Percentiles rank a stretch among this genome's conserved stretches.
Evolutionary conservation across 805 yeast genomes (phyloP).

Genomic region (Saturnispora besseyi): DNA sequence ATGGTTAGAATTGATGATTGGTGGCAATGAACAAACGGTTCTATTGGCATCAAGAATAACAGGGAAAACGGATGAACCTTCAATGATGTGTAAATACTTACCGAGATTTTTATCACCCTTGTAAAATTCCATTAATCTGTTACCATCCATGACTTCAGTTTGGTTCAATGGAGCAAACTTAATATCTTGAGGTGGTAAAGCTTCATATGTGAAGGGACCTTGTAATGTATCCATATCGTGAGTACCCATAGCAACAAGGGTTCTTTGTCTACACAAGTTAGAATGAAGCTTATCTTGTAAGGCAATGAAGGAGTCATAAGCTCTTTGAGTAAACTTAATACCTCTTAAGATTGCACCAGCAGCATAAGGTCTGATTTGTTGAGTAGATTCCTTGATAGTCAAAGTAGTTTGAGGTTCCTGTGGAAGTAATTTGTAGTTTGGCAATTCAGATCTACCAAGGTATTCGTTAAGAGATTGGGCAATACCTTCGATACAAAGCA

Average conservation of each 20-base stretch:
- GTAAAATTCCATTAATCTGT: conserved; percentile 78
- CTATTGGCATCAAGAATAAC: conserved; percentile 72
- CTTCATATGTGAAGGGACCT: conserved; percentile 78
- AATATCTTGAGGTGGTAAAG: conserved; percentile 68
- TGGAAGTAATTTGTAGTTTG: conserved; percentile 55
- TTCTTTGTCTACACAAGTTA: conserved; percentile 93
- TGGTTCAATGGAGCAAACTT: conserved; percentile 71
- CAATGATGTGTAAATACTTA: conserved; percentile 79
- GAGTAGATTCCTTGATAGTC: conserved; percentile 68
- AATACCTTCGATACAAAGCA: conserved; percentile 97
- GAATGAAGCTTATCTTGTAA: conserved; percentile 94
- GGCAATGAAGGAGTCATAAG: conserved; percentile 90
- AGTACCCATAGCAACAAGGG: conserved; percentile 97
- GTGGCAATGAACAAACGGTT: conserved; percentile 87
- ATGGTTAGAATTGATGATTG: conserved; percentile 87
- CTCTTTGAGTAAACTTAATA: conserved; percentile 69
- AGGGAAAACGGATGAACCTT: conserved; percentile 83
- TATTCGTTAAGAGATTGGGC: conserved; percentile 91
- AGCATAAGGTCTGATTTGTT: conserved; percentile 78
- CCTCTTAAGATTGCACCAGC: conserved; percentile 91
- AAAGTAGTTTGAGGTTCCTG: conserved; percentile 53
- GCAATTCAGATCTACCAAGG: conserved; percentile 58
- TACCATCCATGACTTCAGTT: conserved; percentile 60
- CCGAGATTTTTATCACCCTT: conserved; percentile 85
- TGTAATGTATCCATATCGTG: conserved; percentile 84